Evolutionary conservation across 257 asterid species (phyloP).

Genomic region (Solanum etuberosum): DNA sequence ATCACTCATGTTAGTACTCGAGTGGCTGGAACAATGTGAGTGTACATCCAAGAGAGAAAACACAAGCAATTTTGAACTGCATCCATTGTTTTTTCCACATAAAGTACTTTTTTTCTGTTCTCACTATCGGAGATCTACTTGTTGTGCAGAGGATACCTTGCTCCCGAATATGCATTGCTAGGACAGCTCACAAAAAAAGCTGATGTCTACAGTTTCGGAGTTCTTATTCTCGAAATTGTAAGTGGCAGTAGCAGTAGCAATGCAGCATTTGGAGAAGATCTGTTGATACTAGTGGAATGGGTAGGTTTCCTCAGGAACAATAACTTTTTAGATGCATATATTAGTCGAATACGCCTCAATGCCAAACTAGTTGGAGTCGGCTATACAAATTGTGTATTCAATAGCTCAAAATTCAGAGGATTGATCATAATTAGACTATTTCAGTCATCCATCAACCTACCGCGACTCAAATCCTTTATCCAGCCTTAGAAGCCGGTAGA

Average conservation of each 20-base stretch:
- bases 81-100: background rate
- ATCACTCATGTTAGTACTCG: constrained; percentile 84
- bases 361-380: background rate
- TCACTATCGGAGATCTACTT: background rate
- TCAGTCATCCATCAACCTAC: background rate
- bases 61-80: background rate
- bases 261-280: constrained; percentile 53
- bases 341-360: background rate
- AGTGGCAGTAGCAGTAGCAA: constrained; percentile 69
- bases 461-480: background rate
- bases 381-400: background rate
- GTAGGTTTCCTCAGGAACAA: constrained; percentile 17
- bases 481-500: background rate
- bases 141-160: constrained; percentile 60
- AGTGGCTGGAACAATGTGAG: constrained; percentile 93
- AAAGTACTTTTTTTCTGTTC: background rate
- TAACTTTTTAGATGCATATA: background rate
- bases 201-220: constrained; percentile 76
- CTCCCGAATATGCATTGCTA: constrained; percentile 67
- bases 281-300: constrained; percentile 61
- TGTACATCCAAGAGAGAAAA: background rate
- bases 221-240: constrained; percentile 62
- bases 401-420: background rate
- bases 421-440: background rate
- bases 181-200: constrained; percentile 80